These are phyloP conservation scores for Candolleomyces aberdarensis DNA, from an alignment of 768 basidiomycete genomes.

Conservation along the genomic window DNA sequence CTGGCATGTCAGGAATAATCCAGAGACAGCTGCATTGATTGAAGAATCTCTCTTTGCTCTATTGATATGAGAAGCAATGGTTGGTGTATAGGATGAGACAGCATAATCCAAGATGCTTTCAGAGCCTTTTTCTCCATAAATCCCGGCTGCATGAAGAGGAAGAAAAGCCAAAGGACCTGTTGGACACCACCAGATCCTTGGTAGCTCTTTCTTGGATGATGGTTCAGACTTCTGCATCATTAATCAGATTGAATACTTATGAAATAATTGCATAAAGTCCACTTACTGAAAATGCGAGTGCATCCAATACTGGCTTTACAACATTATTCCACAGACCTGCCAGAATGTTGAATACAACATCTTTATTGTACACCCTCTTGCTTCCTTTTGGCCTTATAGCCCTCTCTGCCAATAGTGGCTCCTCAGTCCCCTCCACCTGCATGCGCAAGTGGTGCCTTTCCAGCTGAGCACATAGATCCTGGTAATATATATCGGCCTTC, in stretches of 20 bases:
- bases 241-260: not conserved
- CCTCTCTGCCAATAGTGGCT: not conserved
- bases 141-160: slow-evolving; percentile 17
- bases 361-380: not conserved
- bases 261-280: not conserved
- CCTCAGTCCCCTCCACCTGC: not conserved
- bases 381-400: not conserved
- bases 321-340: slow-evolving; percentile 6
- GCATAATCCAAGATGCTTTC: slow-evolving; percentile 4
- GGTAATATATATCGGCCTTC: not conserved
- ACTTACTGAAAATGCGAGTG: slow-evolving; percentile 1
- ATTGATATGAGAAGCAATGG: not conserved
- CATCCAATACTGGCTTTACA: slow-evolving; percentile 6
- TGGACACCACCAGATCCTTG: slow-evolving; percentile 25
- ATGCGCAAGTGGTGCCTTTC: not conserved
- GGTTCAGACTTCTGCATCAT: not conserved
- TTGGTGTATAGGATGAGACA: slow-evolving; percentile 15
- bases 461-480: not conserved
- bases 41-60: not conserved
- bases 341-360: not conserved
- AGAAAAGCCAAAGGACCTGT: slow-evolving; percentile 22
- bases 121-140: not conserved
- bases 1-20: not conserved
- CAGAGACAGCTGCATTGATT: not conserved
- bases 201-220: not conserved